Conservation (phyloP, 192 early-diverging fungal genomes). For the Paraglomus brasilianum region DNA sequence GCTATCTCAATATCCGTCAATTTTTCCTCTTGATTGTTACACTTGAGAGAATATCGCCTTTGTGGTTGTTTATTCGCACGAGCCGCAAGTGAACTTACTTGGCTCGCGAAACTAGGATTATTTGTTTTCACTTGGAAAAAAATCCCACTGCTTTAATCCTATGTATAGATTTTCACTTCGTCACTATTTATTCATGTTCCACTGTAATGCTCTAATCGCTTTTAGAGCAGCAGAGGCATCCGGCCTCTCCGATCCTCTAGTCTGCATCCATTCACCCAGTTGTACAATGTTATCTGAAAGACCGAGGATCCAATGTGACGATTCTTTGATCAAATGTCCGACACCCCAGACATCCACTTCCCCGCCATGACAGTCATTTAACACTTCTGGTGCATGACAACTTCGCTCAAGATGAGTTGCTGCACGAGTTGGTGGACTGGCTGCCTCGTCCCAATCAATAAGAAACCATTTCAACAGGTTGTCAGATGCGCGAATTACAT, state of each 20-base stretch:
- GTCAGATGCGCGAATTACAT: neutral
- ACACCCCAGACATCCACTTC: neutral
- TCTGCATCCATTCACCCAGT: neutral
- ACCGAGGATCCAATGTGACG: neutral
- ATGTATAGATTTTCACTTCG: no score
- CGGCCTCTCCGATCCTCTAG: neutral
- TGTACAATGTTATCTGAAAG: slow-evolving; percentile 1
- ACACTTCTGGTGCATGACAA: slow-evolving; percentile 1
- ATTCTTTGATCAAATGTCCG: neutral
- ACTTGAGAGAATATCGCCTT: no score
- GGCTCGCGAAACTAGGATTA: no score
- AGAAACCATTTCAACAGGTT: slow-evolving; percentile 1
- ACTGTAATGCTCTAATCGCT: neutral
- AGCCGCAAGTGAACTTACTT: no score
- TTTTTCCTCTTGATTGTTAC: no score
- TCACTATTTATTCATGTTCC: no score
- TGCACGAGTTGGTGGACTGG: neutral
- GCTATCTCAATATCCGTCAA: no score
- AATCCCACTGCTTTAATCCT: no score
- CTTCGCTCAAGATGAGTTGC: slow-evolving; percentile 3
- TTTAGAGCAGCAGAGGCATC: neutral
- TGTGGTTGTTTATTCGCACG: no score
- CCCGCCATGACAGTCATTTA: neutral
- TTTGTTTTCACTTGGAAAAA: no score
- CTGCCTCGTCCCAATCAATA: neutral